Evolutionary conservation across 2,329 filamentous ascomycete genomes (phyloP).

Genomic region (Diaporthe sp.): DNA sequence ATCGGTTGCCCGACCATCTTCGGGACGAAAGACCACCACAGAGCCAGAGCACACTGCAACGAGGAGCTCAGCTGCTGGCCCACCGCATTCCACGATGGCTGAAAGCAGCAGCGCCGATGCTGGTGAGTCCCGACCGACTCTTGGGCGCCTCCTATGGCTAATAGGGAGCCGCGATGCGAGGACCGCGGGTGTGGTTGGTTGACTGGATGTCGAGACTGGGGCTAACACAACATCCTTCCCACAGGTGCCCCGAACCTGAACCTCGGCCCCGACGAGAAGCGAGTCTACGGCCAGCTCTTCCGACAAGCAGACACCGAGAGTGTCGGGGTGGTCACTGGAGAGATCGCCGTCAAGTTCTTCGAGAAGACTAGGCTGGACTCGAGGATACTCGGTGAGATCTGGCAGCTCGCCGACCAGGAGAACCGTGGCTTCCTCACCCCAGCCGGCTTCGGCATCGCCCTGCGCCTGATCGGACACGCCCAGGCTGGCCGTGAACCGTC

Average conservation of each 20-base stretch:
- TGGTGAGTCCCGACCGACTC: slow-evolving; percentile 28
- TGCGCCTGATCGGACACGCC: slow-evolving; percentile 95
- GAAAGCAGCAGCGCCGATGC: slow-evolving; percentile 40
- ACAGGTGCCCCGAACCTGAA: slow-evolving; percentile 79
- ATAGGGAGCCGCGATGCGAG: neutral
- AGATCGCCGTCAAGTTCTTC: slow-evolving; percentile 97
- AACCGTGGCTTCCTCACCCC: slow-evolving; percentile 95
- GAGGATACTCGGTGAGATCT: slow-evolving; percentile 91
- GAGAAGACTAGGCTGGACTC: slow-evolving; percentile 93
- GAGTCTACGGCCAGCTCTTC: slow-evolving; percentile 93
- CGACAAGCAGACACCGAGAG: slow-evolving; percentile 91
- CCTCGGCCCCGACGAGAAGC: slow-evolving; percentile 91
- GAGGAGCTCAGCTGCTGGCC: slow-evolving; percentile 5
- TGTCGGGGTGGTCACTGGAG: slow-evolving; percentile 94
- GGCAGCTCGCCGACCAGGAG: slow-evolving; percentile 98
- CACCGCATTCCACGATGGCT: slow-evolving; percentile 34
- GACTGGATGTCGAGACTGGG: neutral
- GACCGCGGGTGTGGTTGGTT: neutral
- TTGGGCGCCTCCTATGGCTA: neutral
- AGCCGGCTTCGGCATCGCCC: slow-evolving; percentile 90
- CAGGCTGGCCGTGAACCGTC: slow-evolving; percentile 89
- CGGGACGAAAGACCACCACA: neutral
- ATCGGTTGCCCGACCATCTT: neutral
- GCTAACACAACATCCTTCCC: slow-evolving; percentile 36
- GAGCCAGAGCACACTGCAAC: neutral